Evolutionary conservation across 2,329 filamentous ascomycete genomes (phyloP), one percentile per base, ranked within the genome.

Genomic region (Pestalotiopsis sp.): DNA sequence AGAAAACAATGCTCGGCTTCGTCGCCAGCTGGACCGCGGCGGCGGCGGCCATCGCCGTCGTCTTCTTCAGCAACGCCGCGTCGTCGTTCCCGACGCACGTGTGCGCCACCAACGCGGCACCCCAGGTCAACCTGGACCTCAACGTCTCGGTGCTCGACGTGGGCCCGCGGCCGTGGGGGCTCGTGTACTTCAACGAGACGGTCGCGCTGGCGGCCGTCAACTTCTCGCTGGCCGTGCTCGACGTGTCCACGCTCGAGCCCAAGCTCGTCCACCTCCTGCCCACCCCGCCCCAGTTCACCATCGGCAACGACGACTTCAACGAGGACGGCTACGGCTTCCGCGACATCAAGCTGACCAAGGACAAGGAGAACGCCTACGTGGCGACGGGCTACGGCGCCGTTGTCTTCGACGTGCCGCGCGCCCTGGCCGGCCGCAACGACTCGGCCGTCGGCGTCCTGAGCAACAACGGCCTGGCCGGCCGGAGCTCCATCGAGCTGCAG

Each of bases 351-450:
- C 41, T 65, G n/a, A 36, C 64, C n/a, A 13, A 25, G 7, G 52
- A 65, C 45, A 55, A 65, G 49, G 20, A 57, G 17, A 65, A 55
- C 31, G n/a, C 31, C 25, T 65, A 65, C 20, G 27, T 57, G 3
- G 64, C 64, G 6, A 65, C 64, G 45, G 64, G 64, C 14, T 65
- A 65, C 41, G 64, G 64, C n/a, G 64, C 64, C 52, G 31, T 65
- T 13, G 58, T 65, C 27, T 57, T n/a, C n/a, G 64, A 65, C 25
- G 27, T 65, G 7, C 25, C 41, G 11, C 20, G 31, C 27, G 27
- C 52, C 11, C 45, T 65, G 25, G 45, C 41, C 23, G 64, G 64
- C 12, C 14, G 64, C 23, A 58, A 38, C n/a, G 52, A 65, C 52
- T 55, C 64, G 12, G 20, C 23, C 20, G 64, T 58, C 13, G 64